Evolutionary conservation across 495 filamentous ascomycete genomes (phyloP).

Genomic region (Achaetomiella virescens): DNA sequence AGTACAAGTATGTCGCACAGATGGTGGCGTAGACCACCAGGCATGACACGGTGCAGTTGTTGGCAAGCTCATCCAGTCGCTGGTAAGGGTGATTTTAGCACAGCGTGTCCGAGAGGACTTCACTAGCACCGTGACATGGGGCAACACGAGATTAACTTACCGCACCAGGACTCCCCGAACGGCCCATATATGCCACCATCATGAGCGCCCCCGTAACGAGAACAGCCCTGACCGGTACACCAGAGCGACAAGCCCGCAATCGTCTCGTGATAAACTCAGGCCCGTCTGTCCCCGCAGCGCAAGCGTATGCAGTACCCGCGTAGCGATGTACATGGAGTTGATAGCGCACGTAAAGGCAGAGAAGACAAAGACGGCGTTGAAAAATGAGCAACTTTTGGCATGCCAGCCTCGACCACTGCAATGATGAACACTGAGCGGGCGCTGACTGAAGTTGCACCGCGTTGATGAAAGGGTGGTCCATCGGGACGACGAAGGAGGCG

Average conservation of each 20-base stretch:
- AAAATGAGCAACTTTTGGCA: conserved; percentile 36
- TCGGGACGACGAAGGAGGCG: conserved; percentile 41
- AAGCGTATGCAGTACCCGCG: conserved; percentile 41
- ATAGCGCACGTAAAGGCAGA: conserved; percentile 43
- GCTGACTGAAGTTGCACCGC: conserved; percentile 35
- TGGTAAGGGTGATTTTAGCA: conserved; percentile 2
- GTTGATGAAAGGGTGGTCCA: conserved; percentile 40
- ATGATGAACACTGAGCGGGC: conserved; percentile 41
- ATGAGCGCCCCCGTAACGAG: conserved; percentile 39
- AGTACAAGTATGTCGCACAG: conserved; percentile 39
- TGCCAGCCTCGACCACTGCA: conserved; percentile 38
- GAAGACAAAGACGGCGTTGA: conserved; percentile 47
- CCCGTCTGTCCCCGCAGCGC: conserved; percentile 37
- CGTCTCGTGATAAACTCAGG: conserved; percentile 34
- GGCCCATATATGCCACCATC: conserved; percentile 44
- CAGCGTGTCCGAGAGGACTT: not conserved
- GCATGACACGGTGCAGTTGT: conserved; percentile 42
- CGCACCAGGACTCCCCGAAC: conserved; percentile 30
- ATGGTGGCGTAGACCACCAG: conserved; percentile 41
- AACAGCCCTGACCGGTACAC: conserved; percentile 47
- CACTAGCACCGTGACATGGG: too few species aligned
- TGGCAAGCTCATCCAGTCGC: conserved; percentile 35
- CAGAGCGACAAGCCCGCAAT: conserved; percentile 31
- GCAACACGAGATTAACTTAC: conserved; percentile 12
- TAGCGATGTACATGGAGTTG: conserved; percentile 43